These are phyloP conservation scores for Nemania diffusa DNA, from an alignment of 2,329 filamentous ascomycete genomes.

Conservation along the genomic window DNA sequence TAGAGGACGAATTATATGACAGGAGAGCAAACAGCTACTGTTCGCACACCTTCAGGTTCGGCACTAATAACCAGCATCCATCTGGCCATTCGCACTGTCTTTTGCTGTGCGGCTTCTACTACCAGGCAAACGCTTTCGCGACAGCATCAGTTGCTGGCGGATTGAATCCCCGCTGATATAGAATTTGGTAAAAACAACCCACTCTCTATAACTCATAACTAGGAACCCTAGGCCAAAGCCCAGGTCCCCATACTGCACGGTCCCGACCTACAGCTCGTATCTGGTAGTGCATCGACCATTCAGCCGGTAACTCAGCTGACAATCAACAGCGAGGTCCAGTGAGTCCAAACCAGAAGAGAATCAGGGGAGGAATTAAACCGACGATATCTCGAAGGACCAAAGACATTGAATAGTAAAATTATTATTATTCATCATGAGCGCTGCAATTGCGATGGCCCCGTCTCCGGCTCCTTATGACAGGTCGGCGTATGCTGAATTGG, in stretches of 20 bases:
- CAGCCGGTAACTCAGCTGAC: conserved; percentile 46
- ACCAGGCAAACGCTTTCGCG: not conserved
- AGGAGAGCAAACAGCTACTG: conserved; percentile 24
- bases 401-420: conserved; percentile 28
- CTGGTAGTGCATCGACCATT: conserved; percentile 41
- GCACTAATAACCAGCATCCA: conserved; percentile 10
- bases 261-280: conserved; percentile 40
- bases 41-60: conserved; percentile 15
- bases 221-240: conserved; percentile 26
- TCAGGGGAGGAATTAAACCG: conserved; percentile 7
- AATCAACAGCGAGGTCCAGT: conserved; percentile 36
- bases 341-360: conserved; percentile 29
- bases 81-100: conserved; percentile 10
- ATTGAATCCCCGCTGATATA: conserved; percentile 13
- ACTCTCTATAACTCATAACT: conserved; percentile 9
- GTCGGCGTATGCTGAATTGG: conserved; percentile 62
- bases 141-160: conserved; percentile 16
- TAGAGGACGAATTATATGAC: conserved; percentile 16
- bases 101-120: conserved; percentile 1
- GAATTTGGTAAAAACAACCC: conserved; percentile 10
- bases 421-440: conserved; percentile 65
- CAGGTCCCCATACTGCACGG: conserved; percentile 40
- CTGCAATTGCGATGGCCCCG: conserved; percentile 74
- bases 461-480: conserved; percentile 75
- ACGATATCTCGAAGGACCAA: conserved; percentile 16